Percentiles rank a stretch among this genome's conserved stretches.
phyloP scores from a whole-genome alignment of 345 rosid species.

The Tarenaya hassleriana region DNA sequence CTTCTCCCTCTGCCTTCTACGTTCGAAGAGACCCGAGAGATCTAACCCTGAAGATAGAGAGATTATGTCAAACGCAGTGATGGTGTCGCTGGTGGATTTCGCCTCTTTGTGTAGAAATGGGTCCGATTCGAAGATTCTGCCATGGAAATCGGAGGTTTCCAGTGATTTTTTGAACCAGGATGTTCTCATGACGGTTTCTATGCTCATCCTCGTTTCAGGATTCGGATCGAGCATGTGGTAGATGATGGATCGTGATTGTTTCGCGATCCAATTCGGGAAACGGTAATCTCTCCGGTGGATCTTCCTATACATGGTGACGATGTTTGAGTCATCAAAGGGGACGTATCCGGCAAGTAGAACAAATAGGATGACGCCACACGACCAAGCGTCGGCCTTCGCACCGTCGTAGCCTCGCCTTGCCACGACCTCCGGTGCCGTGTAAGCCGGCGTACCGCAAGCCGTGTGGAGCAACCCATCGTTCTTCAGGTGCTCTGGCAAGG shows the following conservation, averaged over 20 bases:
- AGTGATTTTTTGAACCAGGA: conserved; percentile 57
- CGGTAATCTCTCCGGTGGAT: conserved; percentile 57
- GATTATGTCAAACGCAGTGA: conserved; percentile 76
- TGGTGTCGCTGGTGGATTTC: conserved; percentile 18
- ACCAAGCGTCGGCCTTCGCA: conserved; percentile 82
- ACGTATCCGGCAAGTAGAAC: conserved; percentile 49
- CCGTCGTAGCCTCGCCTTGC: conserved; percentile 63
- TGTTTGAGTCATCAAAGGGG: conserved; percentile 66
- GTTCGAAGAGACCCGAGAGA: conserved; percentile 70
- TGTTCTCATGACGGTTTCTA: conserved; percentile 45
- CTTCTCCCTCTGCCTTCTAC: conserved; percentile 38
- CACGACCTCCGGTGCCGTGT: conserved; percentile 75
- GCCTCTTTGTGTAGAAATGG: conserved; percentile 3
- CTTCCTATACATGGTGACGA: conserved; percentile 60
- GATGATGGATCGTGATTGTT: conserved; percentile 48
- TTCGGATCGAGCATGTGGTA: conserved; percentile 79
- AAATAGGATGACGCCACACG: conserved; percentile 80
- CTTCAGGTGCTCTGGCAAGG: conserved; percentile 61
- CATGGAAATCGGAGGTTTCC: conserved; percentile 19
- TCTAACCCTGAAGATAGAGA: conserved; percentile 68
- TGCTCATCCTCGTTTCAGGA: conserved; percentile 64
- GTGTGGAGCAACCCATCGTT: conserved; percentile 76
- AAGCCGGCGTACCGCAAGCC: conserved; percentile 84
- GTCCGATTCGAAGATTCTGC: conserved; percentile 20
- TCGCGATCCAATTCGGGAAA: conserved; percentile 58